phyloP scores from a whole-genome alignment of 257 asterid species.

The Solanum rostratum region DNA sequence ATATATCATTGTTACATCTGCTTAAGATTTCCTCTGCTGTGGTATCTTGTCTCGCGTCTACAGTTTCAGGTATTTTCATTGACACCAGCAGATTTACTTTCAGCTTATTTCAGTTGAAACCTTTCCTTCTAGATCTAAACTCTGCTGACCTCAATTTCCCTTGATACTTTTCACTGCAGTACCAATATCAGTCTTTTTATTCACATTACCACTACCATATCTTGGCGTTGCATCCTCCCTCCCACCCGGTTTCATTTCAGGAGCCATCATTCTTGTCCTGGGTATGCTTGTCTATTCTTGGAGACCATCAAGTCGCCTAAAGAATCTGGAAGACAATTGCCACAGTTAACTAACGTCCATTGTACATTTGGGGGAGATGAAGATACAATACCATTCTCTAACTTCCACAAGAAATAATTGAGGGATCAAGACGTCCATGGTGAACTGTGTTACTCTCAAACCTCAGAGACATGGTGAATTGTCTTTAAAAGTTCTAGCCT shows the following conservation, averaged over 20 bases:
- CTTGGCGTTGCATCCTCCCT: slow-evolving; percentile 76
- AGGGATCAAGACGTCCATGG: not conserved
- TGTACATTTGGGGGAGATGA: not conserved
- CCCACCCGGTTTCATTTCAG: slow-evolving; percentile 80
- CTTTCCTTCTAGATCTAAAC: not conserved
- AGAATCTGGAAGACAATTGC: not conserved
- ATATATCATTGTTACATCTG: slow-evolving; percentile 74
- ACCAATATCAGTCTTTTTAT: slow-evolving; percentile 70
- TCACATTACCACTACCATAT: slow-evolving; percentile 89
- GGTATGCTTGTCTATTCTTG: slow-evolving; percentile 63
- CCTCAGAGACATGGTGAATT: no score
- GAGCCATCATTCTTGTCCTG: slow-evolving; percentile 48
- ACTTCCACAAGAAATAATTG: not conserved
- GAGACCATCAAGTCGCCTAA: slow-evolving; percentile 41
- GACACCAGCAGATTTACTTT: not conserved
- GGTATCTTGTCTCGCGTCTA: slow-evolving; percentile 91
- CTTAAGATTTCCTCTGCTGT: slow-evolving; percentile 95
- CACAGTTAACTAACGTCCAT: not conserved
- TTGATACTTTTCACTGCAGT: slow-evolving; percentile 26
- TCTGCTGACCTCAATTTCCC: not conserved
- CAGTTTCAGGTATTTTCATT: slow-evolving; percentile 66
- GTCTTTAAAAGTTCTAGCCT: not conserved
- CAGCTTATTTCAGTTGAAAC: not conserved
- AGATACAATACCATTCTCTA: not conserved
- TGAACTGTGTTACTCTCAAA: not conserved